Conservation (phyloP, 768 basidiomycete genomes). For the Gloeophyllum trabeum region DNA sequence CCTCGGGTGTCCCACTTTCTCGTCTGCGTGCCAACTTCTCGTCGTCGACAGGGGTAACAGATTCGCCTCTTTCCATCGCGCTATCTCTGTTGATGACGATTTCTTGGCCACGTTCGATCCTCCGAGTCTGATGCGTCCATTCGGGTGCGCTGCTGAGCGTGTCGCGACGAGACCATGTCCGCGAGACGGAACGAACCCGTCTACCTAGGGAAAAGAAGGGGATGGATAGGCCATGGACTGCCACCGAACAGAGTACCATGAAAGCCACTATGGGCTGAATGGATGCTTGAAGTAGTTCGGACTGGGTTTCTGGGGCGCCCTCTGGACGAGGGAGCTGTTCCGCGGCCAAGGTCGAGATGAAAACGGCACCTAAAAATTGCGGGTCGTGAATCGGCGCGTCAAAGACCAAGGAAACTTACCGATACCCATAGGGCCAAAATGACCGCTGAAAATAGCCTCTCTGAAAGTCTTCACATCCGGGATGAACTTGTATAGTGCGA, state of each 20-base stretch:
- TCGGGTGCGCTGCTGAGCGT: slow-evolving; percentile 47
- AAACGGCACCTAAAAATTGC: slow-evolving; percentile 60
- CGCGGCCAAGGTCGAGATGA: slow-evolving; percentile 80
- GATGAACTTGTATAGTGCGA: slow-evolving; percentile 83
- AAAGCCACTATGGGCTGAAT: slow-evolving; percentile 94
- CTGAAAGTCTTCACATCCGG: slow-evolving; percentile 92
- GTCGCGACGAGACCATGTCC: slow-evolving; percentile 82
- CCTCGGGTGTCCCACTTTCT: slow-evolving; percentile 3
- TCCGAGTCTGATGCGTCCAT: slow-evolving; percentile 71
- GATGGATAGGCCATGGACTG: slow-evolving; percentile 85
- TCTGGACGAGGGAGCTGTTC: slow-evolving; percentile 38
- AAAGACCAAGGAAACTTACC: slow-evolving; percentile 25
- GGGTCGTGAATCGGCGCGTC: slow-evolving; percentile 2
- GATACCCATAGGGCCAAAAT: slow-evolving; percentile 86
- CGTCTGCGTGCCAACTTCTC: slow-evolving; percentile 18
- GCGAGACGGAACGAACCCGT: slow-evolving; percentile 82
- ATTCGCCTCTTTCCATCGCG: slow-evolving; percentile 40
- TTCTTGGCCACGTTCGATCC: slow-evolving; percentile 60
- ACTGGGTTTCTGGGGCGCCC: slow-evolving; percentile 39
- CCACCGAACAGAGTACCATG: slow-evolving; percentile 87
- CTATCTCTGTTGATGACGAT: slow-evolving; percentile 81
- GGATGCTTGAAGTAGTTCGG: slow-evolving; percentile 52
- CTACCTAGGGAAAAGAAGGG: slow-evolving; percentile 89
- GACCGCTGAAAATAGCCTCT: slow-evolving; percentile 90
- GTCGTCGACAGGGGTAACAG: slow-evolving; percentile 11